Base-by-base conservation (phyloP, 2,329 filamentous ascomycete species). In the Penicillium sp. region DNA sequence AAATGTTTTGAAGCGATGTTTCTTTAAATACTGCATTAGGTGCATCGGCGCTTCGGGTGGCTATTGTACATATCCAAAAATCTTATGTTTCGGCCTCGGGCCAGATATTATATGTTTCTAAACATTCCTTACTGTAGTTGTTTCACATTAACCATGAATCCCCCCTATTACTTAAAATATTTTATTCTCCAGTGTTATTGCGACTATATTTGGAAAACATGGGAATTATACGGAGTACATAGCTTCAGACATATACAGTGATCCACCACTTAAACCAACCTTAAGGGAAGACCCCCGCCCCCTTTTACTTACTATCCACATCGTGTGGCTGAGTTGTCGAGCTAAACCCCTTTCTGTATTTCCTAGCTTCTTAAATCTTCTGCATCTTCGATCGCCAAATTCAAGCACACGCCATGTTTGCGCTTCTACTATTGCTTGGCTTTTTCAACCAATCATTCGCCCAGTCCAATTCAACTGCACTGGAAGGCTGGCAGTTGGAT, bases 401-500 rank as follows among this genome's bases (percentile, higher is more conserved):
- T 12, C 9, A n/a, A 17, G 13, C 13, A 25, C 19, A 29, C 43
- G 17, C 1, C 19, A 25, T 37, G 46, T 21, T 48, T 12, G 9
- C 12, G 15, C 8, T 37, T 37, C 31, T n/a, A 17, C 31, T 37
- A 9, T 17, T 25, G 9, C 15, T 49, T 25, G 21, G 21, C 10
- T 25, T 25, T 25, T 31, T 37, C 31, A 49, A 25, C 19, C 15
- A 25, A 37, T n/a, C 15, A 37, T 15, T 49, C 21, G 47, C 31
- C 21, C 31, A 49, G 33, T 52, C 57, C 29, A 56, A 43, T 41
- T 58, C 47, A 8, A 57, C 43, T n/a, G 50, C 59, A 37, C 40
- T 56, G n/a, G 37, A 53, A 23, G 37, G 54, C 33, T 62, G 58
- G 59, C 54, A 62, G 31, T 43, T 62, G 5, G 53, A 58, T 35